Evolutionary conservation across 169 alveolate genomes (phyloP).

Genomic region (Eimeria falciformis): DNA sequence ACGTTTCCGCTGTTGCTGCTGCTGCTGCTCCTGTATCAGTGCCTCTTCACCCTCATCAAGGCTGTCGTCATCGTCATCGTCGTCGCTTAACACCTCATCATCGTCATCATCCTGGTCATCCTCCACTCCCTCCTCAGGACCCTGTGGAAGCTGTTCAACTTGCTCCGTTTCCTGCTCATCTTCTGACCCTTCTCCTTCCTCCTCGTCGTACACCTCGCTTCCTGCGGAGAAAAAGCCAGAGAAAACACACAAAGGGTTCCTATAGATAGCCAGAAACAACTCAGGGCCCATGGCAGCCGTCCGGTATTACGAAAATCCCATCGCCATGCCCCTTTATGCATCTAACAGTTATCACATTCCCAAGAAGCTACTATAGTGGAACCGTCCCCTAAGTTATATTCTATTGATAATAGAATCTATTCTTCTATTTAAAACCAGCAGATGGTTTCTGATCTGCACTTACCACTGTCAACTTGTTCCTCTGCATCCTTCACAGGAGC

Average conservation of each 20-base stretch:
- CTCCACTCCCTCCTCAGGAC: constrained; percentile 37
- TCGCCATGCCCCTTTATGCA: too few relatives aligned
- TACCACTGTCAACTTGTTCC: constrained; percentile 67
- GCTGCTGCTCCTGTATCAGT: constrained; percentile 22
- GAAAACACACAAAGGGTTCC: neutral
- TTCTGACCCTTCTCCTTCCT: constrained; percentile 13
- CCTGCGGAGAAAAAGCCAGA: neutral
- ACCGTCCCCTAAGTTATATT: too few relatives aligned
- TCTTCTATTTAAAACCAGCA: too few relatives aligned
- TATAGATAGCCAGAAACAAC: neutral
- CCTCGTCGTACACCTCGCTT: constrained; percentile 50
- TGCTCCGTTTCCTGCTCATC: constrained; percentile 17
- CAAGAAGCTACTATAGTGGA: too few relatives aligned
- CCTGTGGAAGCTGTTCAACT: neutral
- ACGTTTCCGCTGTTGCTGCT: neutral
- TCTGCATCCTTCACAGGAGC: constrained; percentile 60
- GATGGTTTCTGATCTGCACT: neutral
- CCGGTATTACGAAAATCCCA: too few relatives aligned
- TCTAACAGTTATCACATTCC: too few relatives aligned
- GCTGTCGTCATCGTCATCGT: constrained; percentile 16
- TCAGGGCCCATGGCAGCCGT: too few relatives aligned
- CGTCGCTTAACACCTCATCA: constrained; percentile 6
- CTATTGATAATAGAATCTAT: too few relatives aligned
- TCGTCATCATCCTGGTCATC: constrained; percentile 41
- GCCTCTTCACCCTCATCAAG: neutral